Percentiles rank a stretch among this genome's conserved stretches.
Conservation (phyloP, 129 eudicot species). For the Flaveria bidentis region DNA sequence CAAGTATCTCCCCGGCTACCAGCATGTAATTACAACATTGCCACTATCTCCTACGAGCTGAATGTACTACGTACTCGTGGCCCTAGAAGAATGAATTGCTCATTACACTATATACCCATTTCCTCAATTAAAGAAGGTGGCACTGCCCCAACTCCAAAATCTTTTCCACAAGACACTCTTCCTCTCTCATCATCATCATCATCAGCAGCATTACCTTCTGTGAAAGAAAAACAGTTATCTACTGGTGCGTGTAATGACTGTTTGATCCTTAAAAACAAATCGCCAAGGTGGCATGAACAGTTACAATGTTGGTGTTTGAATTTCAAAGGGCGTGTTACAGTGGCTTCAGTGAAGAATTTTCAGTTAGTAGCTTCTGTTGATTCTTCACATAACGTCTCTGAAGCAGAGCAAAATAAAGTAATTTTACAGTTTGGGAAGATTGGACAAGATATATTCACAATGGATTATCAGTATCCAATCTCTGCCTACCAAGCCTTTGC, state of each 20-base stretch:
- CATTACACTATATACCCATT: conserved; percentile 69
- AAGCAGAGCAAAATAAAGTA: conserved; percentile 81
- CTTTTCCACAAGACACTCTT: conserved; percentile 52
- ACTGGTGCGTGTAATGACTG: conserved; percentile 30
- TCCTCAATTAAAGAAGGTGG: conserved; percentile 90
- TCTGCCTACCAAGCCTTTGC: conserved; percentile 98
- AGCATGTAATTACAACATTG: conserved; percentile 64
- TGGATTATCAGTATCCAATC: conserved; percentile 94
- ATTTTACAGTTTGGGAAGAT: conserved; percentile 92
- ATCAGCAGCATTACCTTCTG: neutral
- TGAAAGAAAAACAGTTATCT: conserved; percentile 43
- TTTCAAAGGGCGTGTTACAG: conserved; percentile 91
- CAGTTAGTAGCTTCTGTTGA: conserved; percentile 90
- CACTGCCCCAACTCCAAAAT: conserved; percentile 80
- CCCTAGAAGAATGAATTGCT: conserved; percentile 85
- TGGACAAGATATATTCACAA: conserved; percentile 90
- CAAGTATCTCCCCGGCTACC: conserved; percentile 84
- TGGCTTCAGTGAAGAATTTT: conserved; percentile 95
- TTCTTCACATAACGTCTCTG: conserved; percentile 60
- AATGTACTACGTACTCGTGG: conserved; percentile 86
- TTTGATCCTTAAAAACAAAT: conserved; percentile 71
- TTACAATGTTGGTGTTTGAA: conserved; percentile 96
- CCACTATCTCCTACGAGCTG: conserved; percentile 82
- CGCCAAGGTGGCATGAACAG: conserved; percentile 98
- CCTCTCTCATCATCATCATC: conserved; percentile 14